Evolutionary conservation across 1,284 basidiomycete genomes (phyloP), one percentile per base, ranked within the genome.

Genomic region (Naganishia albida): DNA sequence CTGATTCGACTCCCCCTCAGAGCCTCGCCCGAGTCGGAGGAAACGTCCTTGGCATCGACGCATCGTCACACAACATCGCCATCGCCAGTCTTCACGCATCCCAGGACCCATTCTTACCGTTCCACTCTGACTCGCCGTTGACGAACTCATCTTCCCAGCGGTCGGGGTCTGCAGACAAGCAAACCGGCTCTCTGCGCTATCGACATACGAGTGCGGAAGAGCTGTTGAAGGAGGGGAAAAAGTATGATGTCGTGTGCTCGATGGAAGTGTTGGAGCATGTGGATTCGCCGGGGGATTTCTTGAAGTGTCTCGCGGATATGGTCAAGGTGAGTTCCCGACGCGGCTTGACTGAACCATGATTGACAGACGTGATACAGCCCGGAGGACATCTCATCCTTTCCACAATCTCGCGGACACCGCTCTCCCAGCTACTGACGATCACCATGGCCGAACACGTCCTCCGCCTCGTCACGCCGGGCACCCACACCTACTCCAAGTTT

Each of bases 251-350:
- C 7, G 93, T 99, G 16, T 96, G 93, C 76, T 90, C 93, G 12
- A 93, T 99, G 93, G 96, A 99, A 76, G 94, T 99, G 18, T 76
- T 99, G 49, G 96, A 99, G 80, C 96, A 99, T 74, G 96, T 99
- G 66, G 89, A 96, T 74, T 87, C 93, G 71, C 95, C 96, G 0
- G 83, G 86, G 13, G 84, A 84, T 7, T 99, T 99, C 77, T 82
- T 97, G 57, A 82, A 85, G 51, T 87, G 88, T 53, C 88, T 92
- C 69, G 88, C 89, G 0, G 83, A 88, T 67, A 84, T 96, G 56
- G 86, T 94, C 69, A 96, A 93, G 81, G 92, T 91, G 67, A 55
- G 84, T 74, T 3, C 34, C 3, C 26, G n/a, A n/a, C 20, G 10
- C 51, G 13, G 20, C 49, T 46, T 23, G 23, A 46, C 42, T 6